Base-by-base conservation (phyloP, 257 asterid genomes). In the Misopates orontium region DNA sequence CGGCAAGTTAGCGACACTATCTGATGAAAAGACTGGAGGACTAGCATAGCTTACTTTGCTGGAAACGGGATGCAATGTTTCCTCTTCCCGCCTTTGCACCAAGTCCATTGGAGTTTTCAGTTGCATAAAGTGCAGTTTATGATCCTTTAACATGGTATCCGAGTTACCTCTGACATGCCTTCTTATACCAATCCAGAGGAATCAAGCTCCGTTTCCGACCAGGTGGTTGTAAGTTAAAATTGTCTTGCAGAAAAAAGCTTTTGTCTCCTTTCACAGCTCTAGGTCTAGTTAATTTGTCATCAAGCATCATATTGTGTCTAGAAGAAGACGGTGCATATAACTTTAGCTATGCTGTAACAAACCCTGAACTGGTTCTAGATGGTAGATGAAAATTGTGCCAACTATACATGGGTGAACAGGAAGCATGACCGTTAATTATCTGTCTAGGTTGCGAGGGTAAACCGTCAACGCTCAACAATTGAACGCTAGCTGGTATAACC, bases 151-250 rank as follows among this genome's bases (percentile, higher is more conserved):
- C 79, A 82, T 73, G 60, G 60, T 53, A 2, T 71, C 79, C 87
- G 84, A 82, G 61, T 82, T 82, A 47, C 84, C 84, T 82, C 77
- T 71, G 57, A 82, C 87, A 17, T 79, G 74, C 55, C 87, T 74
- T 31, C 87, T 72, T 48, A 82, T 77, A 42, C 87, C 87, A 51
- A 82, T 56, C 87, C 87, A 82, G 31, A 82, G 84, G 62, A 71
- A 53, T 82, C 84, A 8, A 82, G 79, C 80, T 82, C 87, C 73
- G 76, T 79, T 48, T 82, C 84, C 36, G 76, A 74, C 95, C 95
- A 89, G 64, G 69, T 69, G 67, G 77, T 69, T 44, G 83, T 79
- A 13, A 12, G 68, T 28, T 83, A 3, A 81, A 73, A 73, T 51
- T 73, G n/a, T n/a, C n/a, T n/a, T n/a, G n/a, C n/a, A n/a, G n/a